Percentiles rank a stretch among this genome's conserved stretches.
Conservation (phyloP, 768 basidiomycete genomes). For the Pulveroboletus sp. region DNA sequence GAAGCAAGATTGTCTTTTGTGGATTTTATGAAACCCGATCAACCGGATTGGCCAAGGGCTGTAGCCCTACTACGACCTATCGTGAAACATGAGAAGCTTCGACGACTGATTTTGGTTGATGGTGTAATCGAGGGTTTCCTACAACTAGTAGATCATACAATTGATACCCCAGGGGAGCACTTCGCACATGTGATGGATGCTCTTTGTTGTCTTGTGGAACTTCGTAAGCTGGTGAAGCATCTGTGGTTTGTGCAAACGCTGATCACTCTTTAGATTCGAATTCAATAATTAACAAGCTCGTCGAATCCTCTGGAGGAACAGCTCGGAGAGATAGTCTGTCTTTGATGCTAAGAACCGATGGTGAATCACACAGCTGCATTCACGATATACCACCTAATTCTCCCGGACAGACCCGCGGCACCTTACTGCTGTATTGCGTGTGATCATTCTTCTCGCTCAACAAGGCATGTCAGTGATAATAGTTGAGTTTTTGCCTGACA, state of each 20-base stretch:
- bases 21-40: conserved; percentile 3
- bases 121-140: conserved; percentile 11
- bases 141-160: conserved; percentile 5
- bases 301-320: neutral
- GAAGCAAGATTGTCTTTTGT: conserved; percentile 5
- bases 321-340: conserved; percentile 4
- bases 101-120: conserved; percentile 3
- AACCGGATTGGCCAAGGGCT: conserved; percentile 15
- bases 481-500: neutral
- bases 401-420: conserved; percentile 2
- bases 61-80: conserved; percentile 16
- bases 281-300: conserved; percentile 1
- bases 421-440: conserved; percentile 15
- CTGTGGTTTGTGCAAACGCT: neutral
- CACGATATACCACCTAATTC: neutral
- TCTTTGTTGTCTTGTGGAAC: conserved; percentile 11
- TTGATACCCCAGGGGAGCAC: conserved; percentile 1
- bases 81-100: conserved; percentile 12
- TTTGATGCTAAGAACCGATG: conserved; percentile 8
- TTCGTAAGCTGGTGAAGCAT: neutral
- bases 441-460: conserved; percentile 7
- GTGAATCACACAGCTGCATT: neutral
- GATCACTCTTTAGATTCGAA: conserved; percentile 1
- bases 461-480: neutral
- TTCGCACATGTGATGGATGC: conserved; percentile 17